Conservation (phyloP, 2,329 filamentous ascomycete species). For the Phaeosphaeriaceae sp. region DNA sequence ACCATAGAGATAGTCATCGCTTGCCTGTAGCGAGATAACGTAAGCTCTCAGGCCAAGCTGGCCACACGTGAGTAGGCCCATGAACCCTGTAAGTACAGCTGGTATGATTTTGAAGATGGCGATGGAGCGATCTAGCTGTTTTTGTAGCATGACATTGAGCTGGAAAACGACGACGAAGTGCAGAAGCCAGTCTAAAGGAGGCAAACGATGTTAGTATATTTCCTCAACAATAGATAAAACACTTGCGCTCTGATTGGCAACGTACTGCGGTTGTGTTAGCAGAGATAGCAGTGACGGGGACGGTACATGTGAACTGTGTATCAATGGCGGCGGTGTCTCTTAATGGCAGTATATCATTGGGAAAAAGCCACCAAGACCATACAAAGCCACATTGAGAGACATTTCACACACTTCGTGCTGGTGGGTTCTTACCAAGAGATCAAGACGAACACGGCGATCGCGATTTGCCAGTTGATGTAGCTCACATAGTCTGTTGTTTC, state of each 20-base stretch:
- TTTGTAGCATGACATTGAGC: constrained; percentile 33
- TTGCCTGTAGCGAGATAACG: constrained; percentile 1
- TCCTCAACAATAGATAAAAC: not conserved
- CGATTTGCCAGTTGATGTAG: constrained; percentile 20
- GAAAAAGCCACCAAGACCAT: not conserved
- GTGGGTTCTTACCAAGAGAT: constrained; percentile 9
- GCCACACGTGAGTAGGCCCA: constrained; percentile 24
- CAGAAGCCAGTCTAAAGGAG: constrained; percentile 20
- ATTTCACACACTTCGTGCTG: not conserved
- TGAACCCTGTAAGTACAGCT: constrained; percentile 21
- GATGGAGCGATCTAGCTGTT: constrained; percentile 19
- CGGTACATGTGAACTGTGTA: not conserved
- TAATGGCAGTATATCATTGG: not conserved
- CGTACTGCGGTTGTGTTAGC: not conserved
- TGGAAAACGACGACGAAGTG: constrained; percentile 30
- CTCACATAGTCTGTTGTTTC: not conserved
- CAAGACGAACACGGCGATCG: constrained; percentile 22
- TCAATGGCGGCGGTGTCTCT: not conserved
- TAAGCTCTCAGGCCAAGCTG: constrained; percentile 22
- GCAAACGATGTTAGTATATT: not conserved
- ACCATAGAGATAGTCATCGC: not conserved
- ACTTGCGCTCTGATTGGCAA: not conserved
- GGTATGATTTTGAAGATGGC: constrained; percentile 17
- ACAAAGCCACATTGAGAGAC: not conserved
- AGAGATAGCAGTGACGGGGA: not conserved